Evolutionary conservation across 441 rosid genomes (phyloP), one percentile per base, ranked within the genome.

Genomic region (Melastoma candidum): DNA sequence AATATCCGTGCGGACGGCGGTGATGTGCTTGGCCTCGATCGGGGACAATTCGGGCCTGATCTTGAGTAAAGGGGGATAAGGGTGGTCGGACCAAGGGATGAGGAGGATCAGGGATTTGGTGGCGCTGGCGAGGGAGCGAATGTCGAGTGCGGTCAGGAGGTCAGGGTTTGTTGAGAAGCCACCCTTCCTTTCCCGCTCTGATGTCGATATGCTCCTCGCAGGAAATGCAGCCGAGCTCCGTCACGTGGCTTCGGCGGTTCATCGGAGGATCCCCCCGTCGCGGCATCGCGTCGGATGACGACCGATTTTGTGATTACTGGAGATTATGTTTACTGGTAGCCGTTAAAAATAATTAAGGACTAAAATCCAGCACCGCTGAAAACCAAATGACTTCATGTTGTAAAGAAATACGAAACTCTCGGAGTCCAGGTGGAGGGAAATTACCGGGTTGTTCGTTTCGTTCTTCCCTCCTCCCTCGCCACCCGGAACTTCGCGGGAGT

Each of bases 151-250:
- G 71, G 80, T 80, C 4, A 74, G 67, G 27, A 88, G 70, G 63
- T 71, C 70, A 0, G 85, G 81, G 25, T 74, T 74, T 17, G 46
- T 85, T 74, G 36, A 68, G 80, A 2, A 88, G 83, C 97, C 98
- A 88, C 1, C 94, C 94, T 69, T 92, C 97, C 60, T 81, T 78
- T 2, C 98, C 95, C 6, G 98, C 95, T 27, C 98, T 96, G 41
- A 87, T 67, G n/a, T 87, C 88, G 48, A 65, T 60, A 25, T 87
- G 84, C 57, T 82, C 95, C 39, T 73, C 80, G 67, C 85, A 74
- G 17, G 94, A 94, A 54, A 92, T 74, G 80, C 94, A 85, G 39
- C 94, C 92, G 6, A 88, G 78, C 59, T 87, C 94, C 61, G 86
- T 82, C 70, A 77, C 61, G 75, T 78, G 79, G 32, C 44, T 78